Percentiles rank a stretch among this genome's conserved stretches.
These are phyloP conservation scores for Acrocalymma vagum DNA, from an alignment of 2,329 filamentous ascomycete genomes.

Conservation along the genomic window DNA sequence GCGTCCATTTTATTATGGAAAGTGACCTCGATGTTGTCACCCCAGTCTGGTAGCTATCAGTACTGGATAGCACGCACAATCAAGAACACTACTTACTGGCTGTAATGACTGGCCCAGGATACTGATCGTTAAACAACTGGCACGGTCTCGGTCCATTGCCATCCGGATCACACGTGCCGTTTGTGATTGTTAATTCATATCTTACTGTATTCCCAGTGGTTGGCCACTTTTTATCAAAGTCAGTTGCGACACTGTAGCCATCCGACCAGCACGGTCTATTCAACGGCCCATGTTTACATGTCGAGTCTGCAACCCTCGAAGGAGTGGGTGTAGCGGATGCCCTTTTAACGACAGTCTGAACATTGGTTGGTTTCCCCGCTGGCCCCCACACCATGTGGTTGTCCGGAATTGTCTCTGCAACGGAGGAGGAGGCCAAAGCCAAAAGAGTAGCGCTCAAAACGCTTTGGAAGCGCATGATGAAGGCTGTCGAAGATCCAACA, in stretches of 20 bases:
- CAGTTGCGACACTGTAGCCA: constrained; percentile 50
- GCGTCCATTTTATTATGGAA: constrained; percentile 61
- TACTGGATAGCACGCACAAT: constrained; percentile 9
- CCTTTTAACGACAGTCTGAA: constrained; percentile 5
- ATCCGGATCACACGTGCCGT: constrained; percentile 42
- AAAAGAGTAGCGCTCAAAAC: constrained; percentile 19
- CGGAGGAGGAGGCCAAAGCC: constrained; percentile 20
- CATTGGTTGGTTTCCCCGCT: constrained; percentile 18
- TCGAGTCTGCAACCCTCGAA: constrained; percentile 26
- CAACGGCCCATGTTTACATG: constrained; percentile 47
- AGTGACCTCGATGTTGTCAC: constrained; percentile 26
- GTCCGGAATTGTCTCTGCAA: constrained; percentile 21
- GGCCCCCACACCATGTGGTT: constrained; percentile 31
- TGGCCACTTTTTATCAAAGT: constrained; percentile 50
- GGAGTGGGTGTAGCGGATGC: constrained; percentile 11
- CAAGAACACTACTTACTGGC: constrained; percentile 55
- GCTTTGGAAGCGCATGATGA: constrained; percentile 21
- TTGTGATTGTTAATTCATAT: constrained; percentile 47
- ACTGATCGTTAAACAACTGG: constrained; percentile 30
- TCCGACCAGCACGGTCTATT: constrained; percentile 48
- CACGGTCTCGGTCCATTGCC: constrained; percentile 22
- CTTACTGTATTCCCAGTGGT: constrained; percentile 43
- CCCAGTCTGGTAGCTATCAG: constrained; percentile 27
- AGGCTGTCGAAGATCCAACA: not conserved
- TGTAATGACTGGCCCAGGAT: constrained; percentile 28